Percentiles rank a stretch among this genome's conserved stretches.
phyloP scores from a whole-genome alignment of 345 rosid genomes.

The Salix koriyanagi region DNA sequence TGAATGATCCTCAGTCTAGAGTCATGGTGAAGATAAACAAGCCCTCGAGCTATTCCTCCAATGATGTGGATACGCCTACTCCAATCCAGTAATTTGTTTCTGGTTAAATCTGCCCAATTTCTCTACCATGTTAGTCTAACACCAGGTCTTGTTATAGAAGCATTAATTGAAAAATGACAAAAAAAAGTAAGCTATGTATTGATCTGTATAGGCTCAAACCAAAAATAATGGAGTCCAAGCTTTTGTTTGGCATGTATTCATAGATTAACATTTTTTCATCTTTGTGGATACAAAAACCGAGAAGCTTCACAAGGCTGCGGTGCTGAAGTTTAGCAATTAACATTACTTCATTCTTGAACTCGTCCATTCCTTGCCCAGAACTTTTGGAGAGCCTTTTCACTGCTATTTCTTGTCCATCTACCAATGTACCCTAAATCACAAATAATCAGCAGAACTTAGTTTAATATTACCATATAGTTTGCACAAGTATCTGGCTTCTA shows the following conservation, averaged over 20 bases:
- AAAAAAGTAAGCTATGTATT: too few relatives aligned
- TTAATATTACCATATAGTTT: too few relatives aligned
- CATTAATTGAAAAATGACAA: too few relatives aligned
- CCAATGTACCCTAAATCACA: slow-evolving; percentile 25
- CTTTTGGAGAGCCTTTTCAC: slow-evolving; percentile 42
- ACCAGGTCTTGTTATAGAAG: too few relatives aligned
- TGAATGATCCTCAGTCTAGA: slow-evolving; percentile 18
- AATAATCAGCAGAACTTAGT: too few relatives aligned
- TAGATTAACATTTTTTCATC: not conserved
- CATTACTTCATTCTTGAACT: slow-evolving; percentile 1
- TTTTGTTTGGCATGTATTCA: slow-evolving; percentile 26
- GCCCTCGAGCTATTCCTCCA: slow-evolving; percentile 10
- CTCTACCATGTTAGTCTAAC: slow-evolving; percentile 1
- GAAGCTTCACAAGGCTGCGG: not conserved
- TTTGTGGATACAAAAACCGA: not conserved
- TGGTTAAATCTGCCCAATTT: not conserved
- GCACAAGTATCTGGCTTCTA: not conserved
- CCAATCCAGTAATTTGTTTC: not conserved
- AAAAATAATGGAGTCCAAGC: slow-evolving; percentile 32
- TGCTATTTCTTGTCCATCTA: slow-evolving; percentile 43
- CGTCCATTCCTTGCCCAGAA: slow-evolving; percentile 39
- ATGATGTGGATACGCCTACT: not conserved
- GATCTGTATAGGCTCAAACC: slow-evolving; percentile 8
- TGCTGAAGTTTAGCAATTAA: slow-evolving; percentile 6
- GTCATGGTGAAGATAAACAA: slow-evolving; percentile 15